phyloP scores from a whole-genome alignment of 441 rosid species.

The Populus hybrid region DNA sequence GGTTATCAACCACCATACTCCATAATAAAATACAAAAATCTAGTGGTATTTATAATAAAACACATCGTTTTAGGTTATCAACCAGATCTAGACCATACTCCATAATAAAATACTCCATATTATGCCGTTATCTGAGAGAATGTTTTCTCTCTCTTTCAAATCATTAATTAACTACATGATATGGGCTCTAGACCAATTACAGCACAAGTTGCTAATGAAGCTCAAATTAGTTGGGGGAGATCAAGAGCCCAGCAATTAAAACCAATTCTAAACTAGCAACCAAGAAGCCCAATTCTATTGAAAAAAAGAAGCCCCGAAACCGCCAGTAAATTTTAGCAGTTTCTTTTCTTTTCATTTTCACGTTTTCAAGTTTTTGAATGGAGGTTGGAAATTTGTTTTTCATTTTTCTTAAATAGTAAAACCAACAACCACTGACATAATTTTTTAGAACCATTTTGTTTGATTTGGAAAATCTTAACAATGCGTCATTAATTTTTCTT shows the following conservation, averaged over 20 bases:
- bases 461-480: not conserved
- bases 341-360: too few species aligned
- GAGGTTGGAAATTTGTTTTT: too few species aligned
- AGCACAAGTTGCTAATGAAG: not conserved
- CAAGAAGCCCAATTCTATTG: too few species aligned
- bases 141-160: too few species aligned
- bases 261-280: not conserved
- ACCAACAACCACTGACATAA: not conserved
- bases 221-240: too few species aligned
- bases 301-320: not conserved
- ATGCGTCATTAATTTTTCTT: too few species aligned
- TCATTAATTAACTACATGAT: not conserved
- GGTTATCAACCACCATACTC: too few species aligned
- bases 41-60: too few species aligned
- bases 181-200: not conserved
- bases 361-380: too few species aligned
- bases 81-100: not conserved
- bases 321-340: not conserved
- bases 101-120: not conserved
- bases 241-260: not conserved
- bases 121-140: not conserved
- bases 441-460: not conserved
- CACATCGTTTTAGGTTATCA: not conserved
- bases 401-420: not conserved
- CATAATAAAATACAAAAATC: too few species aligned